phyloP scores from a whole-genome alignment of 1,284 basidiomycete species.

The Sparassis latifolia region DNA sequence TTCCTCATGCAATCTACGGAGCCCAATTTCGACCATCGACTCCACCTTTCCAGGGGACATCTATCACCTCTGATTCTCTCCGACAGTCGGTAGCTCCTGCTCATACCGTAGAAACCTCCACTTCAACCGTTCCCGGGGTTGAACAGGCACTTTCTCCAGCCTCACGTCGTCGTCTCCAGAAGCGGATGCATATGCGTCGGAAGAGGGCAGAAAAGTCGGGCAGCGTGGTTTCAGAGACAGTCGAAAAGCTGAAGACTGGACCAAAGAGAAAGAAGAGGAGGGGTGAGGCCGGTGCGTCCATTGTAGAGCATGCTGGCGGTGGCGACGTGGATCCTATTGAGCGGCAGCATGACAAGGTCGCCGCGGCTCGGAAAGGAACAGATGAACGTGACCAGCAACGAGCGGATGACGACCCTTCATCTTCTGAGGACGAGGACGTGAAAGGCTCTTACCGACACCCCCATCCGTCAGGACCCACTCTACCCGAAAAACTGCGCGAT shows the following conservation, averaged over 20 bases:
- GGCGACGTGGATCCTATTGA: not conserved
- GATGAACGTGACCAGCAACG: too few relatives aligned
- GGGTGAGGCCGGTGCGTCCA: not conserved
- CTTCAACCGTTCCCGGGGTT: too few relatives aligned
- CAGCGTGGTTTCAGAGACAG: conserved; percentile 22
- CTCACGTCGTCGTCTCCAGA: conserved; percentile 49
- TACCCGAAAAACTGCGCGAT: conserved; percentile 37
- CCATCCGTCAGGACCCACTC: conserved; percentile 31
- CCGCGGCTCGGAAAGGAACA: too few relatives aligned
- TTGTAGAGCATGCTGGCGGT: not conserved
- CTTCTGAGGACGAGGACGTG: not conserved
- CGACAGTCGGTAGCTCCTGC: too few relatives aligned
- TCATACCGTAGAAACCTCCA: too few relatives aligned
- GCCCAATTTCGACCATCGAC: not conserved
- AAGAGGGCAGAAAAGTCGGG: conserved; percentile 51
- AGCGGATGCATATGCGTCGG: conserved; percentile 66
- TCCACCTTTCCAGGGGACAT: not conserved
- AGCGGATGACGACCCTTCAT: not conserved
- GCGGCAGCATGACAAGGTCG: too few relatives aligned
- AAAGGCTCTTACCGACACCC: conserved; percentile 11
- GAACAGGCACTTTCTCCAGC: conserved; percentile 29
- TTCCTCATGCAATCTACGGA: not conserved
- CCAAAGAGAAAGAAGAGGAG: conserved; percentile 17
- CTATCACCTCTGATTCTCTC: not conserved
- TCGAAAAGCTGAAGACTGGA: conserved; percentile 40